phyloP scores from a whole-genome alignment of 345 rosid species.

The Leavenworthia alabamica region DNA sequence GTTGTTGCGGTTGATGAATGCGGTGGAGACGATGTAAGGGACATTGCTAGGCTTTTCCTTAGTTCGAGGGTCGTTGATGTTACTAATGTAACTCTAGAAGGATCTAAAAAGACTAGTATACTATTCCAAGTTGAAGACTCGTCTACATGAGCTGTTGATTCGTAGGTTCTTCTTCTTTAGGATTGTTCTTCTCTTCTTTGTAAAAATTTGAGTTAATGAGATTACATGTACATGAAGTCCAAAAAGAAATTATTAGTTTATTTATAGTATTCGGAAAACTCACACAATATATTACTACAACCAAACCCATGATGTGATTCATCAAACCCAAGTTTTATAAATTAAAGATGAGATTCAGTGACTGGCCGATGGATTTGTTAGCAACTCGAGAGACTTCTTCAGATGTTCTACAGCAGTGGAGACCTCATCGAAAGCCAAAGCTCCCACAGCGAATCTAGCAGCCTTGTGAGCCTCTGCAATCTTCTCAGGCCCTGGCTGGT shows the following conservation, averaged over 20 bases:
- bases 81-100: constrained; percentile 46
- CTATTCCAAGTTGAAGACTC: constrained; percentile 36
- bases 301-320: constrained; percentile 4
- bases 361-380: constrained; percentile 29
- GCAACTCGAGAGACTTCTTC: constrained; percentile 81
- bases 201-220: too few species aligned
- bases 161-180: background rate
- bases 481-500: constrained; percentile 86
- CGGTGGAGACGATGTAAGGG: constrained; percentile 35
- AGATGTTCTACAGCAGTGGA: constrained; percentile 76
- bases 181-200: too few species aligned
- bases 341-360: constrained; percentile 20
- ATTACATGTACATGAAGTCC: too few species aligned
- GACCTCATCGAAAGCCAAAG: constrained; percentile 92
- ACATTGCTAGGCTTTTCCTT: constrained; percentile 44
- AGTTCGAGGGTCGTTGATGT: constrained; percentile 43
- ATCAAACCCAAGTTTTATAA: constrained; percentile 4
- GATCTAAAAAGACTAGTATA: constrained; percentile 51
- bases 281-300: constrained; percentile 17
- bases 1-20: constrained; percentile 58
- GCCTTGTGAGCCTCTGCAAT: constrained; percentile 92
- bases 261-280: background rate
- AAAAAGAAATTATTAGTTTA: background rate
- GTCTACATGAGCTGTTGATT: too few species aligned
- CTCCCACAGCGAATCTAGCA: constrained; percentile 95